These are phyloP conservation scores for Durusdinium trenchii DNA, from an alignment of 73 alveolate genomes.

Conservation along the genomic window DNA sequence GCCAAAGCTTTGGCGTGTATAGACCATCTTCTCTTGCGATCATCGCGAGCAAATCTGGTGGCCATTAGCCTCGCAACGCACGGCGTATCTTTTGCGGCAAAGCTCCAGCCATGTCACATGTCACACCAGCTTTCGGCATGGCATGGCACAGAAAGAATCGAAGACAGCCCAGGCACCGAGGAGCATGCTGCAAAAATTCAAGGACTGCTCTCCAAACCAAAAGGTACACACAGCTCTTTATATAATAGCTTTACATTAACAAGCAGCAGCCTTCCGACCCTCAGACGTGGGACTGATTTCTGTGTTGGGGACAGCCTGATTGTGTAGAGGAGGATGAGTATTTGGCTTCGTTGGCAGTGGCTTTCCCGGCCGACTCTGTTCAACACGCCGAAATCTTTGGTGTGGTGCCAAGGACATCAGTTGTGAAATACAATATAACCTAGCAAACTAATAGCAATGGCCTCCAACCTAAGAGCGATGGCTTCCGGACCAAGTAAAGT, in stretches of 20 bases:
- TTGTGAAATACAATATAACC: neutral
- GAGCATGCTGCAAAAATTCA: slow-evolving; percentile 87
- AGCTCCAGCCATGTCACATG: neutral
- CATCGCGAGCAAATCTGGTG: slow-evolving; percentile 80
- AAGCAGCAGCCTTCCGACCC: neutral
- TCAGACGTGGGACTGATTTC: neutral
- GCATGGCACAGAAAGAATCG: neutral
- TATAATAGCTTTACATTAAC: neutral
- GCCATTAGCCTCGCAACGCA: slow-evolving; percentile 45
- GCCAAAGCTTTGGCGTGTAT: slow-evolving; percentile 77
- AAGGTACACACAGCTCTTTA: neutral
- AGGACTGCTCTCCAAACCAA: slow-evolving; percentile 10
- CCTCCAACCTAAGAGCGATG: too few species aligned
- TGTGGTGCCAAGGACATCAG: slow-evolving; percentile 50
- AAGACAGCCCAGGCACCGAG: slow-evolving; percentile 38
- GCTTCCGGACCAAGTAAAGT: neutral
- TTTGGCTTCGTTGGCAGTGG: slow-evolving; percentile 55
- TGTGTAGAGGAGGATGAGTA: slow-evolving; percentile 17
- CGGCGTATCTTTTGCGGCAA: slow-evolving; percentile 33
- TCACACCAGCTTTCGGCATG: neutral
- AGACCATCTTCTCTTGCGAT: slow-evolving; percentile 64
- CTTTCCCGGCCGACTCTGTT: slow-evolving; percentile 79
- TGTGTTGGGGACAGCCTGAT: neutral
- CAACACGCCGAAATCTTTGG: slow-evolving; percentile 69
- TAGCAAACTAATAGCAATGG: too few species aligned